These are phyloP conservation scores for Citrus unshiu DNA, from an alignment of 345 rosid species.

Conservation along the genomic window DNA sequence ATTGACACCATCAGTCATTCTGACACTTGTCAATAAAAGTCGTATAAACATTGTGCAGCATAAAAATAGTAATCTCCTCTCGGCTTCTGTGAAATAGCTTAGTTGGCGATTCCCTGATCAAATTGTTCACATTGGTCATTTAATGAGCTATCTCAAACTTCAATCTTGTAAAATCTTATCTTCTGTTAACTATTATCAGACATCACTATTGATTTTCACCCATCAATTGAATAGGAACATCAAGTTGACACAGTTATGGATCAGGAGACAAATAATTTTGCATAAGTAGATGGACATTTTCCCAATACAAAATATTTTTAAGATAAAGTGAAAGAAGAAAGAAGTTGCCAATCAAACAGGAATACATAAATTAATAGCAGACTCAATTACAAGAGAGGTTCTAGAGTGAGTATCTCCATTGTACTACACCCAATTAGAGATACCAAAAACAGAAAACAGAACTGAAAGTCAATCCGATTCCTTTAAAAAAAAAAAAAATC, in stretches of 20 bases:
- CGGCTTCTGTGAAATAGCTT: background rate
- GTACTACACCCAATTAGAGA: too few relatives aligned
- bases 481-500: too few relatives aligned
- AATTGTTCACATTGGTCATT: background rate
- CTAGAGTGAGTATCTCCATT: too few relatives aligned
- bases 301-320: background rate
- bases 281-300: background rate
- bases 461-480: too few relatives aligned
- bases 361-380: too few relatives aligned
- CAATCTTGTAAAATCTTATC: background rate
- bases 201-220: background rate
- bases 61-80: background rate
- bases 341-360: background rate
- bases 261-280: background rate
- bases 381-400: too few relatives aligned
- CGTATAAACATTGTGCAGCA: background rate
- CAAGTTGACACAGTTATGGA: background rate
- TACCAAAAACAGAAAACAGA: too few relatives aligned
- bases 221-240: background rate
- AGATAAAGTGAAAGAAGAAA: background rate
- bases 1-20: background rate
- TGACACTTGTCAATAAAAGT: background rate
- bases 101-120: background rate
- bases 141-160: background rate
- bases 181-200: background rate